These are phyloP conservation scores for Cladosporium oxysporum DNA, from an alignment of 2,329 filamentous ascomycete genomes.

Conservation along the genomic window DNA sequence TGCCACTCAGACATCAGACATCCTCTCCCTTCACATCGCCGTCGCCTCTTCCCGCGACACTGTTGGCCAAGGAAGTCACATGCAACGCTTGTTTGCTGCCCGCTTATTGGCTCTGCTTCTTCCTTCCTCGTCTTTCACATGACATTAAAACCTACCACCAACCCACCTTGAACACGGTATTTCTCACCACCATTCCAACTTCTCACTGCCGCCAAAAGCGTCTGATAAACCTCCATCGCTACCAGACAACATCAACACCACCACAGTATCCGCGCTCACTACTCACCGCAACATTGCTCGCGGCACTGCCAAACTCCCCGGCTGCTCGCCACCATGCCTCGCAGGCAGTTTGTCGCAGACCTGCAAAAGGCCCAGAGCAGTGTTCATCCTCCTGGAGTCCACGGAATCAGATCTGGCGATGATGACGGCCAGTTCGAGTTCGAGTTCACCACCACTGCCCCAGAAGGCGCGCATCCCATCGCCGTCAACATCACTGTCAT, in stretches of 20 bases:
- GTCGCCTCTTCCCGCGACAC: not conserved
- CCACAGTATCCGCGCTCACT: not conserved
- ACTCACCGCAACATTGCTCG: not conserved
- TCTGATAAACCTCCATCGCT: not conserved
- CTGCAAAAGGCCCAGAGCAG: conserved; percentile 44
- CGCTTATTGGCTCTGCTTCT: not conserved
- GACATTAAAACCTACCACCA: not conserved
- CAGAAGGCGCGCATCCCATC: conserved; percentile 18
- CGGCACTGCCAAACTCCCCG: not conserved
- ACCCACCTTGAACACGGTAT: not conserved
- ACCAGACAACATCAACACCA: not conserved
- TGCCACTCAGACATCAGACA: not conserved
- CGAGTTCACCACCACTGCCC: conserved; percentile 16
- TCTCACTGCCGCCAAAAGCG: not conserved
- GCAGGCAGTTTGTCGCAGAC: conserved; percentile 66
- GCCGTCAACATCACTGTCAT: conserved; percentile 43
- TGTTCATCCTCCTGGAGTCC: conserved; percentile 51
- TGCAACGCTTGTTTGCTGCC: not conserved
- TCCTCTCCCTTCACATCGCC: not conserved
- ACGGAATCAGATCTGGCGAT: conserved; percentile 60
- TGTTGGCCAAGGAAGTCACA: not conserved
- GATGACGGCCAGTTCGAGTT: conserved; percentile 74
- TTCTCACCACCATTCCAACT: not conserved
- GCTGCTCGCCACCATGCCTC: conserved; percentile 56
- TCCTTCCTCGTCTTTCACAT: not conserved